Evolutionary conservation across 1,284 basidiomycete species (phyloP).

Genomic region (Pholiota adiposa): DNA sequence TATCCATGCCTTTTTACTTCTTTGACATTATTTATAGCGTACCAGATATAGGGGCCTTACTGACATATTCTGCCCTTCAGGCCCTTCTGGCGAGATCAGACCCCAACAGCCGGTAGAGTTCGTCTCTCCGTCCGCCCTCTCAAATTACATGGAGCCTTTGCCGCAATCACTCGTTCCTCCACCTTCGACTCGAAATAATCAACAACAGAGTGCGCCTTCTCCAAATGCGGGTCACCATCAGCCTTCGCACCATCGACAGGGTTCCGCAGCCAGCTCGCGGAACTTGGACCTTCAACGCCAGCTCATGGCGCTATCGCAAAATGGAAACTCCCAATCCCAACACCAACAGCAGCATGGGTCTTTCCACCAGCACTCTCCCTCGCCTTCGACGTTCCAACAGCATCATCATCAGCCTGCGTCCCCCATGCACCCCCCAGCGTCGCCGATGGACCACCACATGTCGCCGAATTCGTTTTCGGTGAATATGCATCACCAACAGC

Average conservation of each 20-base stretch:
- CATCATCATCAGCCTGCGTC: conserved; percentile 19
- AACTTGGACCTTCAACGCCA: conserved; percentile 19
- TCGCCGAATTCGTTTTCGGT: conserved; percentile 8
- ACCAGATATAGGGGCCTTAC: background rate
- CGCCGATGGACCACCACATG: conserved; percentile 20
- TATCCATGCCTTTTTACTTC: background rate
- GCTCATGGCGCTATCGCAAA: conserved; percentile 18
- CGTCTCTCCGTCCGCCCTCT: conserved; percentile 64
- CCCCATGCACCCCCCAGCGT: conserved; percentile 17
- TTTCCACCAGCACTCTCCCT: conserved; percentile 12
- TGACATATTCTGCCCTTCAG: conserved; percentile 33
- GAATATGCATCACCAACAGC: conserved; percentile 8
- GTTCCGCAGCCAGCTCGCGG: conserved; percentile 5
- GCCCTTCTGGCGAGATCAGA: conserved; percentile 68
- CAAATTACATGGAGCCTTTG: conserved; percentile 40
- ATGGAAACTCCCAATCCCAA: conserved; percentile 15
- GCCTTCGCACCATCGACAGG: conserved; percentile 13
- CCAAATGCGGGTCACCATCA: conserved; percentile 22
- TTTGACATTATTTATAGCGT: background rate
- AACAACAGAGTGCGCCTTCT: background rate
- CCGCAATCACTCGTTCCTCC: conserved; percentile 22
- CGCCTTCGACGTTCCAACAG: conserved; percentile 15
- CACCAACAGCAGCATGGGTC: conserved; percentile 6
- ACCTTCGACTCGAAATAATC: conserved; percentile 1
- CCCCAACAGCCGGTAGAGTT: conserved; percentile 63